Conservation (phyloP, 202 grass and related monocot species). For the Setaria italica region DNA sequence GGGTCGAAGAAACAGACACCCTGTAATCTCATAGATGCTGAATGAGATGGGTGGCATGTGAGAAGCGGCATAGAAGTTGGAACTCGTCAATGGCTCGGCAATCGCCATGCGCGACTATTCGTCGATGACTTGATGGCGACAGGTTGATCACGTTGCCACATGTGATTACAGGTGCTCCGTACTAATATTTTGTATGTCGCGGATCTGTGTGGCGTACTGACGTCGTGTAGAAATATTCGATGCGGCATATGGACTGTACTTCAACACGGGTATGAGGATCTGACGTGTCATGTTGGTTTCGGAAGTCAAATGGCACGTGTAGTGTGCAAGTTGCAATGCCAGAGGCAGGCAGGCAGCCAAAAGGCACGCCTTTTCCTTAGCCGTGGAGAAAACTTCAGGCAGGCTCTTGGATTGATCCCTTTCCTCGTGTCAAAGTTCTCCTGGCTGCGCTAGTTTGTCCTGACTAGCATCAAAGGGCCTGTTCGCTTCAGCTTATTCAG, state of each 20-base stretch:
- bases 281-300: neutral
- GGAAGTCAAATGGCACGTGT: neutral
- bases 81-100: neutral
- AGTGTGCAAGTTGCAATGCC: neutral
- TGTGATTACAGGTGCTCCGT: neutral
- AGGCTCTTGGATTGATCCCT: neutral
- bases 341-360: too few relatives aligned
- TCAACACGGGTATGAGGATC: neutral
- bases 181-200: neutral
- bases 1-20: too few relatives aligned
- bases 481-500: too few relatives aligned
- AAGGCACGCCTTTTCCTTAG: neutral
- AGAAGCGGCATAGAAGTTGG: neutral
- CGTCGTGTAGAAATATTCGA: neutral
- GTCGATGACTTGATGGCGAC: neutral
- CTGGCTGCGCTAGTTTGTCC: neutral
- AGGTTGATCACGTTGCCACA: neutral
- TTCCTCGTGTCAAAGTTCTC: slow-evolving; percentile 10
- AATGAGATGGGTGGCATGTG: slow-evolving; percentile 10
- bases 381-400: neutral
- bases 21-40: neutral
- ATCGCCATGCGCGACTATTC: neutral
- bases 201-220: neutral
- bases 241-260: neutral
- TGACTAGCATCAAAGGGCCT: neutral